A percentile compares a stretch with the other conserved stretches of the same genome.
These are phyloP conservation scores for Collybiopsis luxurians DNA, from an alignment of 768 basidiomycete genomes.

Conservation along the genomic window DNA sequence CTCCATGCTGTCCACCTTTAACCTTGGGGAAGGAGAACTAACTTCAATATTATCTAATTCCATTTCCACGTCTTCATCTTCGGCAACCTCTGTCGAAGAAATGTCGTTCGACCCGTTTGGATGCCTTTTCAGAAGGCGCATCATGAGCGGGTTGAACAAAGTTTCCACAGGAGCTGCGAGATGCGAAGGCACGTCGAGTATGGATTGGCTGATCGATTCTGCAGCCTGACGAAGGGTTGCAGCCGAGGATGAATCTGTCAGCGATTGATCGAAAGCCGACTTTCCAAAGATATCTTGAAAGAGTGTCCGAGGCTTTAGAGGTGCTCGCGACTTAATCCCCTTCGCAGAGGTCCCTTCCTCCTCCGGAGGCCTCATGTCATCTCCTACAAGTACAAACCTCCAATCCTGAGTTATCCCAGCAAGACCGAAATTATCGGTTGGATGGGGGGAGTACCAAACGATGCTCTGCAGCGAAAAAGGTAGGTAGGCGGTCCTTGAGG, in stretches of 20 bases:
- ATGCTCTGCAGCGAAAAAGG: constrained; percentile 65
- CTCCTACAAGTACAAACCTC: constrained; percentile 67
- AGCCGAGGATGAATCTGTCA: constrained; percentile 8
- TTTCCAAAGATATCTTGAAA: constrained; percentile 92
- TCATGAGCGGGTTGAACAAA: constrained; percentile 61
- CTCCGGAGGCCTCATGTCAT: constrained; percentile 39
- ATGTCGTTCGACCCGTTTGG: constrained; percentile 10
- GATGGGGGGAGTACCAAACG: constrained; percentile 28
- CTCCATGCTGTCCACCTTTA: constrained; percentile 49
- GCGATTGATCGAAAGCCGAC: constrained; percentile 50
- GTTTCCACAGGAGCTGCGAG: constrained; percentile 70
- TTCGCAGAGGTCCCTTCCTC: constrained; percentile 42
- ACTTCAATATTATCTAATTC: constrained; percentile 31
- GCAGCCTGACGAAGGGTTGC: constrained; percentile 14
- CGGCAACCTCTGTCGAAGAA: constrained; percentile 13
- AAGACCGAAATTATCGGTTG: constrained; percentile 44
- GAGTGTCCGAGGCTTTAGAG: constrained; percentile 48
- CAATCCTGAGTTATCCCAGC: constrained; percentile 70
- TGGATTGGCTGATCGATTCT: constrained; percentile 38
- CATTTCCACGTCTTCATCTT: constrained; percentile 44
- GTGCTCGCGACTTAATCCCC: constrained; percentile 27
- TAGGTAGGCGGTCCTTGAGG: constrained; percentile 40
- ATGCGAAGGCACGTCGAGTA: constrained; percentile 73
- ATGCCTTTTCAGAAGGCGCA: constrained; percentile 30
- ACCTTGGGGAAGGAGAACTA: constrained; percentile 23